Conservation (phyloP, 176 grass and related monocot genomes). For the Oryza glumipatula region DNA sequence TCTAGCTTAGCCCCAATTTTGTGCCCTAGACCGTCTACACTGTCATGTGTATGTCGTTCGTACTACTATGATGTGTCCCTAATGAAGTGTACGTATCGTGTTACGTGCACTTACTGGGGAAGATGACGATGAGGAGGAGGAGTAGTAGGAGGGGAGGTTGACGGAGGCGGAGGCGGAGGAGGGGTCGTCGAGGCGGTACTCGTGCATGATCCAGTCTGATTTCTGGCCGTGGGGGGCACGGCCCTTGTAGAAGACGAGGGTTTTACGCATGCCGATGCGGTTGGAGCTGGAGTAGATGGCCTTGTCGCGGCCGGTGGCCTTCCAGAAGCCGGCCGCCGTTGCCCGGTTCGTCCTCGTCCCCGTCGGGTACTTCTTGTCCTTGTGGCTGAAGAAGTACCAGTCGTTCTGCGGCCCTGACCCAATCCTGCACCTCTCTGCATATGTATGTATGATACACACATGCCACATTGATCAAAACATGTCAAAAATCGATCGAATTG, state of each 20-base stretch:
- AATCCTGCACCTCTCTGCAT: slow-evolving; percentile 69
- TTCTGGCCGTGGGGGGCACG: slow-evolving; percentile 84
- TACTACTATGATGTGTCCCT: neutral
- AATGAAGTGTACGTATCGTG: neutral
- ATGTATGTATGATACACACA: neutral
- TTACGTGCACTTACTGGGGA: slow-evolving; percentile 45
- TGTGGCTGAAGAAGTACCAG: slow-evolving; percentile 97
- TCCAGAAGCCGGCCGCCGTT: slow-evolving; percentile 83
- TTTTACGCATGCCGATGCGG: slow-evolving; percentile 91
- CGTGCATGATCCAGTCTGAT: slow-evolving; percentile 96
- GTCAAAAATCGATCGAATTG: neutral
- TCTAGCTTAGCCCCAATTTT: neutral
- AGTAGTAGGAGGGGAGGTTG: neutral
- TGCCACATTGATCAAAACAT: neutral
- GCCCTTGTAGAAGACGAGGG: slow-evolving; percentile 91
- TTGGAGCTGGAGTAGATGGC: slow-evolving; percentile 55
- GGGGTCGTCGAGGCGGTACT: slow-evolving; percentile 78
- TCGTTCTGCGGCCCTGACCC: slow-evolving; percentile 82
- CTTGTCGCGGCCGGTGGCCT: slow-evolving; percentile 92
- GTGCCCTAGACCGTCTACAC: neutral
- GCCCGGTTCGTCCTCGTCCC: slow-evolving; percentile 90
- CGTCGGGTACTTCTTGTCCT: slow-evolving; percentile 94
- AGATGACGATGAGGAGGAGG: slow-evolving; percentile 30
- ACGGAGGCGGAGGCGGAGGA: neutral
- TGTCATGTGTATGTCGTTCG: neutral